phyloP scores from a whole-genome alignment of 345 rosid genomes.

The Nephelium lappaceum region DNA sequence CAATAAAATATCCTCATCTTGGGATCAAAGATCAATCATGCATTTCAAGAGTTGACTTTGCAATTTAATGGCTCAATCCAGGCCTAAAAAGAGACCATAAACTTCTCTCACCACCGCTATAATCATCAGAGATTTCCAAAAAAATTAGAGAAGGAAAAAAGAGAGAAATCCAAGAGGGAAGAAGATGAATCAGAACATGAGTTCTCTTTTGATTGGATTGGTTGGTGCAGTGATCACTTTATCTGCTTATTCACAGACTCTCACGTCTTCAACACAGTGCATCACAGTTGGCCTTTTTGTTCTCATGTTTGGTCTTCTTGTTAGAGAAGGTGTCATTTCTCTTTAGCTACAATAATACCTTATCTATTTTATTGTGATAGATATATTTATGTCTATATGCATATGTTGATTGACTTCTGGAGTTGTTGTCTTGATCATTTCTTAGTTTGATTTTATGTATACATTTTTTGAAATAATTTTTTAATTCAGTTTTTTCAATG shows the following conservation, averaged over 20 bases:
- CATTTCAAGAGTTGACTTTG: not conserved
- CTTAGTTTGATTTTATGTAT: no score
- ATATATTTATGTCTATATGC: no score
- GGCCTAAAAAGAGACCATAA: no score
- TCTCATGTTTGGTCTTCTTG: constrained; percentile 73
- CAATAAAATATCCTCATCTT: not conserved
- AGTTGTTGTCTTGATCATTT: no score
- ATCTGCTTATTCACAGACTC: constrained; percentile 71
- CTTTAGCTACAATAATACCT: constrained; percentile 23
- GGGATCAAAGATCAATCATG: not conserved
- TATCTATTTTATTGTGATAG: not conserved
- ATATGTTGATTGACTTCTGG: no score
- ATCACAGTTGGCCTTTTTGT: constrained; percentile 60
- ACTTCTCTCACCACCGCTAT: no score
- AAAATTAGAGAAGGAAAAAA: no score
- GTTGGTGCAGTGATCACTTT: constrained; percentile 75
- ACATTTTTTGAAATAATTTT: no score
- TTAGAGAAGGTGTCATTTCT: constrained; percentile 73
- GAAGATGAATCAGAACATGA: constrained; percentile 53
- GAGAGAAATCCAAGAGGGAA: not conserved
- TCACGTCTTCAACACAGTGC: constrained; percentile 56
- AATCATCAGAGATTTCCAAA: no score
- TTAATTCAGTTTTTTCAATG: no score
- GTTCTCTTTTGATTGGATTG: constrained; percentile 60
- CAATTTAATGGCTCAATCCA: not conserved